These are phyloP conservation scores for Nannochloris sp. DNA, from an alignment of 139 green algal species.

Conservation along the genomic window DNA sequence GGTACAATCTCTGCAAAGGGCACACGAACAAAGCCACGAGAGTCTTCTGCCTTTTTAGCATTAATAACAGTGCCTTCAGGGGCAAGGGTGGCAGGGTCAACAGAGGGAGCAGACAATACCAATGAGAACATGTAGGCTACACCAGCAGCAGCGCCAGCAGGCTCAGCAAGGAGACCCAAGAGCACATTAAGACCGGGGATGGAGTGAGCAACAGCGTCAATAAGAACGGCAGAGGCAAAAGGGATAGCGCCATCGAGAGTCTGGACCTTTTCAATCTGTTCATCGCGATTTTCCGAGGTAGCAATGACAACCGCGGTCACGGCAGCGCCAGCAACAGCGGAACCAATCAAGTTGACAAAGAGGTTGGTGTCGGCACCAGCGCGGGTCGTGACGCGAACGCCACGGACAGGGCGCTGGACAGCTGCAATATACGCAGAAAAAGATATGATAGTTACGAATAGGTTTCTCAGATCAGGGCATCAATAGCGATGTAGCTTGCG, in stretches of 20 bases:
- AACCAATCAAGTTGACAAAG: slow-evolving; percentile 10
- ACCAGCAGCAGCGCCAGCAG: slow-evolving; percentile 41
- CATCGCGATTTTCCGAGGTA: slow-evolving; percentile 46
- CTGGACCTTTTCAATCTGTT: slow-evolving; percentile 51
- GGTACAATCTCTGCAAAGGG: slow-evolving; percentile 55
- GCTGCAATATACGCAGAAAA: not conserved
- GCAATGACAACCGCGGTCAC: slow-evolving; percentile 37
- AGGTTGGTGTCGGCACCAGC: slow-evolving; percentile 8
- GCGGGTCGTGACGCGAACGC: not conserved
- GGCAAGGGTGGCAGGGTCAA: slow-evolving; percentile 60
- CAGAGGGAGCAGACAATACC: slow-evolving; percentile 40
- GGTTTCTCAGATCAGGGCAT: not conserved
- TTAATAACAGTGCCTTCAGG: slow-evolving; percentile 56
- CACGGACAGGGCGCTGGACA: not conserved
- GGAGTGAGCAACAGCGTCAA: slow-evolving; percentile 46
- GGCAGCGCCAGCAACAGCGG: not conserved
- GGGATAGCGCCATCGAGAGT: slow-evolving; percentile 18
- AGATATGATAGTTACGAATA: not conserved
- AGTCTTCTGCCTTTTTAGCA: slow-evolving; percentile 53
- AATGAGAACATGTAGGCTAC: slow-evolving; percentile 69
- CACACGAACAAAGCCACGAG: slow-evolving; percentile 43
- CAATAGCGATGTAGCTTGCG: not conserved
- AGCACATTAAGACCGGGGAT: slow-evolving; percentile 55
- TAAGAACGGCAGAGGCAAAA: slow-evolving; percentile 37
- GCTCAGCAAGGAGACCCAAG: slow-evolving; percentile 45